Percentiles rank a stretch among this genome's conserved stretches.
These are phyloP conservation scores for Thecamonas trahens DNA, from an alignment of 78 protist genomes.

Conservation along the genomic window DNA sequence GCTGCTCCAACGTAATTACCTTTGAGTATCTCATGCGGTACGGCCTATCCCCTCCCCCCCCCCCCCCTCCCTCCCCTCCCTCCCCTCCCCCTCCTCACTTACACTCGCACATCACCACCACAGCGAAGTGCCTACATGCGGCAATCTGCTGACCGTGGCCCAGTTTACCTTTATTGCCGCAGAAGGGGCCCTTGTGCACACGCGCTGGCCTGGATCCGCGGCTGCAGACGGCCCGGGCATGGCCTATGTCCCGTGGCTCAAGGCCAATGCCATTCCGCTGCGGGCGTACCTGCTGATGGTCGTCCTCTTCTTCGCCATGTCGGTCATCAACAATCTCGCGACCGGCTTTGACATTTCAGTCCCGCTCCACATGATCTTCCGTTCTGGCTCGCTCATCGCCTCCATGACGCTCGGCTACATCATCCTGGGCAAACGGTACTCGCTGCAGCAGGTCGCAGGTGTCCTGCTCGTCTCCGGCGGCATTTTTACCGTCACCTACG, in stretches of 20 bases:
- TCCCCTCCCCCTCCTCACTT: neutral
- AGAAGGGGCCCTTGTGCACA: conserved; percentile 17
- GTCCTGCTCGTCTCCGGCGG: conserved; percentile 39
- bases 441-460: conserved; percentile 14
- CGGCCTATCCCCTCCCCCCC: conserved; percentile 19
- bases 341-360: conserved; percentile 25
- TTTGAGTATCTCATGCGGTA: conserved; percentile 18
- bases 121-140: neutral
- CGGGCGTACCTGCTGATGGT: conserved; percentile 31
- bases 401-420: conserved; percentile 25
- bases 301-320: conserved; percentile 28
- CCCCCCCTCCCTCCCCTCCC: no score
- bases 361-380: conserved; percentile 55
- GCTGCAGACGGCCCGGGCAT: neutral
- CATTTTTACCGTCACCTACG: conserved; percentile 26
- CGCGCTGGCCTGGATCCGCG: conserved; percentile 4
- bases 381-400: conserved; percentile 40
- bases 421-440: conserved; percentile 12
- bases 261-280: conserved; percentile 35
- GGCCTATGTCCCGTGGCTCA: conserved; percentile 5
- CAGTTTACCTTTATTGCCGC: conserved; percentile 41
- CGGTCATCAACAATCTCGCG: conserved; percentile 35
- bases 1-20: conserved; percentile 1
- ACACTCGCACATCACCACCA: neutral
- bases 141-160: conserved; percentile 25